A percentile compares a stretch with the other conserved stretches of the same genome.
Conservation (phyloP, 2,329 filamentous ascomycete species). For the Aspergillus brunneoviolaceus region DNA sequence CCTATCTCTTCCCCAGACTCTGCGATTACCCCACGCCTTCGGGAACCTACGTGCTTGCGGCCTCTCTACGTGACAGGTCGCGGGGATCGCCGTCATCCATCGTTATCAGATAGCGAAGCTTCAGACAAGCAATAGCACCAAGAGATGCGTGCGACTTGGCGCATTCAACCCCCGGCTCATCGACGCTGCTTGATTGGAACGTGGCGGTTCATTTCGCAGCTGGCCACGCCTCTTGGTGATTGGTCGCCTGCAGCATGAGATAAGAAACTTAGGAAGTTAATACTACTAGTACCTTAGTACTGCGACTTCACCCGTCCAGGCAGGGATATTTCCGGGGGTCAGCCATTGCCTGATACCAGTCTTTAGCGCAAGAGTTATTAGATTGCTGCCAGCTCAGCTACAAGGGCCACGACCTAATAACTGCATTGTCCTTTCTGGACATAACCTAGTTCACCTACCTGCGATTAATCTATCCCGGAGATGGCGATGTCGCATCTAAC, state of each 20-base stretch:
- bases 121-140: conserved; percentile 4
- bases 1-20: conserved; percentile 8
- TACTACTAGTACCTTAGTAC: no score
- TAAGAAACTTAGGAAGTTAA: not conserved
- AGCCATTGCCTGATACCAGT: conserved; percentile 4
- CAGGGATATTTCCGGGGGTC: not conserved
- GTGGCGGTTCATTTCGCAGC: not conserved
- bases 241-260: not conserved
- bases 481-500: not conserved
- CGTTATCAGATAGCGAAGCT: conserved; percentile 7
- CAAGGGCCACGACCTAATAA: not conserved
- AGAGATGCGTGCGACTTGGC: not conserved
- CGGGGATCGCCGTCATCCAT: conserved; percentile 13
- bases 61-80: conserved; percentile 1
- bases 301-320: not conserved
- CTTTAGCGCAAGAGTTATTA: conserved; percentile 2
- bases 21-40: conserved; percentile 7
- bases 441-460: not conserved
- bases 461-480: not conserved
- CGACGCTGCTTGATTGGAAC: not conserved
- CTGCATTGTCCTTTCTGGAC: not conserved
- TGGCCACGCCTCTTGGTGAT: not conserved
- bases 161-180: not conserved
- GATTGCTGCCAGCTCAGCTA: conserved; percentile 1
- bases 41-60: conserved; percentile 13